These are phyloP conservation scores for Lasiosphaeris hirsuta DNA, from an alignment of 495 filamentous ascomycete species.

Conservation along the genomic window DNA sequence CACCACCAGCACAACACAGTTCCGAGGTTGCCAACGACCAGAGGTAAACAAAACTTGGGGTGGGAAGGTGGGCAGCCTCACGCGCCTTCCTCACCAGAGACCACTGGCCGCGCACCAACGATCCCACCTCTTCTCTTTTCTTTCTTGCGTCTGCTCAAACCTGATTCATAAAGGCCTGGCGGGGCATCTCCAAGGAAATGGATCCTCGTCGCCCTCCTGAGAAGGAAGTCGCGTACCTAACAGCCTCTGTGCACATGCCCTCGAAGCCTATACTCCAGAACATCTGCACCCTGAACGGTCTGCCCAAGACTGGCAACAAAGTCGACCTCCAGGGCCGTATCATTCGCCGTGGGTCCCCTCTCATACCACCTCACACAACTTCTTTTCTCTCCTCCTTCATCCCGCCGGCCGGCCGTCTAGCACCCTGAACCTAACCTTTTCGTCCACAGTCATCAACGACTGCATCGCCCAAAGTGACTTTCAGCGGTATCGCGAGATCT, in stretches of 20 bases:
- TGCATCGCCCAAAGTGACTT: conserved; percentile 13
- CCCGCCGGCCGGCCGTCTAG: neutral
- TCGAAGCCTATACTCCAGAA: conserved; percentile 67
- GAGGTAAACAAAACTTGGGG: too few relatives aligned
- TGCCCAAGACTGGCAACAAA: conserved; percentile 78
- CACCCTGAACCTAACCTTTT: neutral
- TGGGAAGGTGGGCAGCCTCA: too few relatives aligned
- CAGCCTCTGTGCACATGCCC: conserved; percentile 26
- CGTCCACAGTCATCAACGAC: conserved; percentile 19
- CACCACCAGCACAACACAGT: too few relatives aligned
- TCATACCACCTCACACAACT: neutral
- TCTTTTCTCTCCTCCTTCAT: neutral
- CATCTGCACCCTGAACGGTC: conserved; percentile 66
- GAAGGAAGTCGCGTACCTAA: conserved; percentile 41
- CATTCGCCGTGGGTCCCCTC: conserved; percentile 54
- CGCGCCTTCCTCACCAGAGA: too few relatives aligned
- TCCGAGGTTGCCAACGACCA: too few relatives aligned
- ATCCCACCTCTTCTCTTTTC: too few relatives aligned
- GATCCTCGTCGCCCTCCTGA: conserved; percentile 6
- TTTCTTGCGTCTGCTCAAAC: neutral
- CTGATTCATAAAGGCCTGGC: neutral
- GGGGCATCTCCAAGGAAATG: conserved; percentile 7
- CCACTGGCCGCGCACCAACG: neutral
- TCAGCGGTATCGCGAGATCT: conserved; percentile 21
- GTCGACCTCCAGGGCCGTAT: conserved; percentile 72